Evolutionary conservation across 768 basidiomycete genomes (phyloP), one percentile per base, ranked within the genome.

Genomic region (Boletus vinaceobasis): DNA sequence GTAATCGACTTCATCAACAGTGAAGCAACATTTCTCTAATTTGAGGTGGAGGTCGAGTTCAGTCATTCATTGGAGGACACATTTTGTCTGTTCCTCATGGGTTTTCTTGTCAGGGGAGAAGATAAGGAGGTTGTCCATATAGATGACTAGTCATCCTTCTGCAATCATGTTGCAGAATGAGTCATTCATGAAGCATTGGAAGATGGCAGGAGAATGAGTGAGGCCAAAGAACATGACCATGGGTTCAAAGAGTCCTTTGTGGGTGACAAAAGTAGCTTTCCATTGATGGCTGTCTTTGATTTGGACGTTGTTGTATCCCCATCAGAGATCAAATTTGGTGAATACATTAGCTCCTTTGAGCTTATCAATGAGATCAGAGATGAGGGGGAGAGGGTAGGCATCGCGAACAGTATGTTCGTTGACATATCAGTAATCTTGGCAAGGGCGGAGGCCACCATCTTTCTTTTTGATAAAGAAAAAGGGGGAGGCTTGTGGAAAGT

Each of bases 51-150:
- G 9, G 9, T 32, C 9, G 31, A 32, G 31, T 10, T 32, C 9
- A 1, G 2, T 32, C 31, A 32, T 32, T 1, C 31, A 3, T 10
- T 32, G 31, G 31, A 32, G 31, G 31, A 32, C 31, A 9, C 31
- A 9, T 10, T 32, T 8, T 1, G 31, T 32, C 1, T 3, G 2
- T 32, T 32, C 31, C 10, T 10, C 2, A 10, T 32, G 31, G 14
- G 31, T 19, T 8, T 65, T 31, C 0, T 78, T 31, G 56, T 80
- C 79, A 2, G 50, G 53, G 0, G 68, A 62, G 27, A 40, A 53
- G n/a, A 57, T 62, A 7, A 71, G 67, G 43, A 70, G 61, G 32
- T 70, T 54, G 42, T 67, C 69, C 44, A 63, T 36, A 9, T 32
- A 10, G 9, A 10, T 32, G 31, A 10, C 31, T 1, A 32, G 31